A percentile compares a stretch with the other conserved stretches of the same genome.
Evolutionary conservation across 1,139 yeast species (phyloP).

Genomic region (Suhomyces wounanorum): DNA sequence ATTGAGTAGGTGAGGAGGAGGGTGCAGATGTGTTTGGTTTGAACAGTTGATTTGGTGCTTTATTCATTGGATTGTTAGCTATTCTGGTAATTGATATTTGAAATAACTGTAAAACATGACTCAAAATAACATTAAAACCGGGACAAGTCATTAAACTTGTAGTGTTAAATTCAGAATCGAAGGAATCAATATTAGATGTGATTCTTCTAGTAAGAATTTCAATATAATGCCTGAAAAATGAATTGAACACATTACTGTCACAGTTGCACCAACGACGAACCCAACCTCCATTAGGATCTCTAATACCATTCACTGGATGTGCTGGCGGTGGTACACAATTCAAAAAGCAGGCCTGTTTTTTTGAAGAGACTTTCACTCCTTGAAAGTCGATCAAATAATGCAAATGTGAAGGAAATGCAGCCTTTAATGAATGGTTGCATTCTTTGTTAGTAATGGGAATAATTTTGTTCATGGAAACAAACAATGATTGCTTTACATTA

Average conservation of each 20-base stretch:
- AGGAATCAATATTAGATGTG: conserved; percentile 5
- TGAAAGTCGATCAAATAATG: conserved; percentile 39
- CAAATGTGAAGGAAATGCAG: conserved; percentile 41
- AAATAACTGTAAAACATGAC: conserved; percentile 42
- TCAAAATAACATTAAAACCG: conserved; percentile 40
- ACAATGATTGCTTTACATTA: conserved; percentile 51
- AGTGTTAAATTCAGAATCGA: conserved; percentile 7
- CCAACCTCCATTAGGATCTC: conserved; percentile 70
- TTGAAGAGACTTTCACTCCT: conserved; percentile 27
- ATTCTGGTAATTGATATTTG: conserved; percentile 38
- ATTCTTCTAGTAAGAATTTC: conserved; percentile 30
- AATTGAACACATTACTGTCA: conserved; percentile 69
- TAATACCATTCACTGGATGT: conserved; percentile 57
- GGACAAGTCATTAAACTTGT: conserved; percentile 23
- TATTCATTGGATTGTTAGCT: conserved; percentile 16
- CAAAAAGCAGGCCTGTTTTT: conserved; percentile 29
- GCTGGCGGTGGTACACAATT: conserved; percentile 51
- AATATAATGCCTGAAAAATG: conserved; percentile 72
- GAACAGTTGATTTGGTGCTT: conserved; percentile 6
- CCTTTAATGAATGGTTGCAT: background rate
- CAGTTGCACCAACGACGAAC: conserved; percentile 51
- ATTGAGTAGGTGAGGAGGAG: background rate
- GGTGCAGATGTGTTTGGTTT: conserved; percentile 5
- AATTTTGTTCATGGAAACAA: conserved; percentile 21
- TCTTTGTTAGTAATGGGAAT: background rate